Conservation (phyloP, 2,329 filamentous ascomycete genomes). For the Pyricularia sp. region DNA sequence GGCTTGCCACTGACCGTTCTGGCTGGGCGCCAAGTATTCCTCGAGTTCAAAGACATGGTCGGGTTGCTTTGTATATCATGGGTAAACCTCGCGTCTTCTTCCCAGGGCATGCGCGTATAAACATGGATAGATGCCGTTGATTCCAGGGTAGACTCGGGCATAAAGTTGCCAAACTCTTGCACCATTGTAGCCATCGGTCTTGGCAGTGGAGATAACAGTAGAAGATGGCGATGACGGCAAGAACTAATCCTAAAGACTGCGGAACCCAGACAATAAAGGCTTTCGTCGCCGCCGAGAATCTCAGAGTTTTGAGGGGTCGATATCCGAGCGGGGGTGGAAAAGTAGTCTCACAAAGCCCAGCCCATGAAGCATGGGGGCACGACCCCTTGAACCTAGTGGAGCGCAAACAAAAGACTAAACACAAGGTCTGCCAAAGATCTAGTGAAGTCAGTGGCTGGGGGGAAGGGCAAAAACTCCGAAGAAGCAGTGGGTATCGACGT, state of each 20-base stretch:
- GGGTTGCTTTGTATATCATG: neutral
- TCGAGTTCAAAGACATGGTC: neutral
- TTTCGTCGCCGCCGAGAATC: neutral
- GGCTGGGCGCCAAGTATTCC: neutral
- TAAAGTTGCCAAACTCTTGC: neutral
- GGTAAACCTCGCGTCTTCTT: neutral
- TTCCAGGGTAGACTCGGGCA: neutral
- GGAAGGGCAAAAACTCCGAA: neutral
- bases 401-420: neutral
- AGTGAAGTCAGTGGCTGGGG: neutral
- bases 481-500: neutral
- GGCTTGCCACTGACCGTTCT: neutral
- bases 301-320: neutral
- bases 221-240: neutral
- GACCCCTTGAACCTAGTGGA: neutral
- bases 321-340: neutral
- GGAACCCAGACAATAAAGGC: neutral
- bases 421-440: neutral
- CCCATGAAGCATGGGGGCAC: neutral
- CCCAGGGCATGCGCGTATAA: neutral
- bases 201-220: neutral
- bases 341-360: neutral
- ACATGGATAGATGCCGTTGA: neutral
- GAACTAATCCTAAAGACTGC: neutral
- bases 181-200: neutral